phyloP scores from a whole-genome alignment of 1,139 yeast species.

The Yamadazyma blattariae region DNA sequence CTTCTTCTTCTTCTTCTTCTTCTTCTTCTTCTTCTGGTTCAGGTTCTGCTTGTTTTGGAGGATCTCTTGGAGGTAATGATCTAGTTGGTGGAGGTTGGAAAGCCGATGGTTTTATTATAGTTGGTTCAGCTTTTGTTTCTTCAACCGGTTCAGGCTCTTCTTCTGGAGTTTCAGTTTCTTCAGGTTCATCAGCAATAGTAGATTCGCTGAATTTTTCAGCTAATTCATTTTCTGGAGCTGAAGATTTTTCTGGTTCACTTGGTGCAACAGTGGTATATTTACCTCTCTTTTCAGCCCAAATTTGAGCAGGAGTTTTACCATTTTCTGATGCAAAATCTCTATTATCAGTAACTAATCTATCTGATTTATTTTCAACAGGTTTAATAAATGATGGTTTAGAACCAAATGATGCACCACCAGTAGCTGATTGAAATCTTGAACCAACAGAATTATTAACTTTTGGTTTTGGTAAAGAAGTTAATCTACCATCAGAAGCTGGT shows the following conservation, averaged over 20 bases:
- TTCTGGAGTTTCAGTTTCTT: constrained; percentile 12
- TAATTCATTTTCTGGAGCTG: constrained; percentile 11
- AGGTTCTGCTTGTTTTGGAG: constrained; percentile 11
- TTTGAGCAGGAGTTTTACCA: constrained; percentile 92
- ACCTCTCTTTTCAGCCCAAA: constrained; percentile 92
- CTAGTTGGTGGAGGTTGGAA: constrained; percentile 18
- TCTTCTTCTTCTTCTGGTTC: constrained; percentile 12
- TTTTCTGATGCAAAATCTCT: constrained; percentile 68
- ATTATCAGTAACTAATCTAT: constrained; percentile 62
- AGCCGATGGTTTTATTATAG: constrained; percentile 15
- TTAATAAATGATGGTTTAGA: constrained; percentile 47
- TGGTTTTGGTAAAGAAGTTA: constrained; percentile 66
- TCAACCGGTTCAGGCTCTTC: constrained; percentile 19
- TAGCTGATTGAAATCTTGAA: constrained; percentile 39
- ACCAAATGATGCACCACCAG: constrained; percentile 45
- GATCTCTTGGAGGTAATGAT: constrained; percentile 21
- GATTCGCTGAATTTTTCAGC: constrained; percentile 17
- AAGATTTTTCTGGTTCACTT: constrained; percentile 16
- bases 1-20: constrained; percentile 15
- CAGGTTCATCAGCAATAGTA: constrained; percentile 11
- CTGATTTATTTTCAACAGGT: constrained; percentile 26
- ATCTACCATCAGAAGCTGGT: constrained; percentile 41
- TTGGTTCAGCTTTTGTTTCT: constrained; percentile 20
- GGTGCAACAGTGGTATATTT: constrained; percentile 46
- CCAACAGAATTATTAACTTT: constrained; percentile 53